Conservation (phyloP, 1,284 basidiomycete species). For the Chalciporus sp. region DNA sequence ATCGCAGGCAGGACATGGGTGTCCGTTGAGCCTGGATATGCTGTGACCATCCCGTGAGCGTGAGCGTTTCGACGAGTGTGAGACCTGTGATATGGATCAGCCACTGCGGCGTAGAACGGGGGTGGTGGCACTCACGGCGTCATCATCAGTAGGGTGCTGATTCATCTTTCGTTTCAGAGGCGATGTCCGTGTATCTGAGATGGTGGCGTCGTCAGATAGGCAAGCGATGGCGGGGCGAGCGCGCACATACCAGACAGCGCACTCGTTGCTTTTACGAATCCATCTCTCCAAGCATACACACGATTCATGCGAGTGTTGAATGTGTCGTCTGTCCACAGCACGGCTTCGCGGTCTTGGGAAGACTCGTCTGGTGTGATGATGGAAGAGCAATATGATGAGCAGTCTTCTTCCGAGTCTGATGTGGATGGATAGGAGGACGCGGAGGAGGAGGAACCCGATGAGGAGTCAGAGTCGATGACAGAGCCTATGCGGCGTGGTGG, state of each 20-base stretch:
- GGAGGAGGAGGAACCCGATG: constrained; percentile 39
- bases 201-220: constrained; percentile 10
- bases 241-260: constrained; percentile 38
- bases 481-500: constrained; percentile 49
- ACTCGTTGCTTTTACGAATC: constrained; percentile 38
- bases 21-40: constrained; percentile 34
- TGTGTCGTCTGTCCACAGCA: constrained; percentile 47
- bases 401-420: constrained; percentile 46
- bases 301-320: constrained; percentile 55
- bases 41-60: constrained; percentile 43
- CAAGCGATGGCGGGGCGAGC: constrained; percentile 1
- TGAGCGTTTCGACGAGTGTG: constrained; percentile 57
- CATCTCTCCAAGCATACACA: constrained; percentile 65
- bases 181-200: constrained; percentile 14
- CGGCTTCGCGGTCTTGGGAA: constrained; percentile 20
- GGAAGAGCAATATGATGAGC: constrained; percentile 70
- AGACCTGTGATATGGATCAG: constrained; percentile 38
- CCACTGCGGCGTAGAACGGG: constrained; percentile 1
- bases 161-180: constrained; percentile 35
- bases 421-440: constrained; percentile 41
- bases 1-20: constrained; percentile 72
- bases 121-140: constrained; percentile 43
- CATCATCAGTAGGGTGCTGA: constrained; percentile 36
- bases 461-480: constrained; percentile 41
- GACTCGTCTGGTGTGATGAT: constrained; percentile 38